Base-by-base conservation (phyloP, 148 eudicot genomes). In the Dysphania ambrosioides region DNA sequence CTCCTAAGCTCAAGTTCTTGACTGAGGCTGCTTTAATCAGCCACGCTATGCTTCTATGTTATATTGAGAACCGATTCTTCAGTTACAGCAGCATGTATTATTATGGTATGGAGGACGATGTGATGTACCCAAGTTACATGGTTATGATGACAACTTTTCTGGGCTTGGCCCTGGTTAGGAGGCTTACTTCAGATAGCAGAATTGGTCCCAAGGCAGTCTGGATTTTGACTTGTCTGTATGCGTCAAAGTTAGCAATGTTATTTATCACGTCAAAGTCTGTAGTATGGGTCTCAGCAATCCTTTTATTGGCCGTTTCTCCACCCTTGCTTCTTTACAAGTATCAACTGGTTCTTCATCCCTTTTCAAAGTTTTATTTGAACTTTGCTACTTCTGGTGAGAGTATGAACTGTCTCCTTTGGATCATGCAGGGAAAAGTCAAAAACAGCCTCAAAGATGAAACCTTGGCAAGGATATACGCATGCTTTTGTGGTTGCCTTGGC, bases 51-150 rank as follows among this genome's bases (percentile, higher is more conserved):
- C 85, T 94, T 72, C 85, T 94, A 13, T 91, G 98, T 96, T 87
- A 91, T 82, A 87, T 91, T 78, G 98, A 94, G 80, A 88, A 91
- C 78, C 83, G 88, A n/a, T 87, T 94, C 82, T 94, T 86, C 63
- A 94, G 88, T 77, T 91, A 88, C 78, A 91, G 97, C 32, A 88
- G 88, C 78, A 88, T 91, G 56, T 91, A 91, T 85, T 90, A 90
- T 74, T 91, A 90, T 84, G 97, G 90, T 67, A 79, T 87, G 58
- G 98, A 94, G 77, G 97, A 94, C 57, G 98, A 94, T 73, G 97
- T 94, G 32, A 94, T 94, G 90, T 94, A 94, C 75, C 98, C 98
- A 13, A 91, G 97, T 76, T 94, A 91, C 83, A 94, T 91, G 96
- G 91, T 94, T 72, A 82, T 84, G 69, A 71, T 85, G 87, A 89